These are phyloP conservation scores for Trichoderma arundinaceum DNA, from an alignment of 2,329 filamentous ascomycete species.

Conservation along the genomic window DNA sequence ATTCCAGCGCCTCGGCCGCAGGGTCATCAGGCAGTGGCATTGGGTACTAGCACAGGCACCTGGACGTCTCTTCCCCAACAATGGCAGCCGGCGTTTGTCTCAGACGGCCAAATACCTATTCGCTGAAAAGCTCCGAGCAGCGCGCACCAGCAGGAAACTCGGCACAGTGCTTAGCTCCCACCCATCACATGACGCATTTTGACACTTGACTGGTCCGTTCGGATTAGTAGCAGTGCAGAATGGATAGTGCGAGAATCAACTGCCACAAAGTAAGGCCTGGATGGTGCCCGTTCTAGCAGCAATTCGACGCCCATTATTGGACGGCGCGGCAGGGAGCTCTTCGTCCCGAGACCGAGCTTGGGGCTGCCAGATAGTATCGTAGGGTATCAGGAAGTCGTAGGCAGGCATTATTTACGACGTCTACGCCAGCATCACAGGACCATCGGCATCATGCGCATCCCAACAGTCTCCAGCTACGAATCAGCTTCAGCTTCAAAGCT, in stretches of 20 bases:
- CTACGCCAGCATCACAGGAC: too few species aligned
- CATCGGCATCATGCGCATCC: neutral
- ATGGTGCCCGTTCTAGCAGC: too few species aligned
- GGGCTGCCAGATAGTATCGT: too few species aligned
- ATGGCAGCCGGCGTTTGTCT: slow-evolving; percentile 8
- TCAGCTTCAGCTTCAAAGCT: too few species aligned
- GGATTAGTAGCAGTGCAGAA: neutral
- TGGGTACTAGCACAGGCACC: slow-evolving; percentile 25
- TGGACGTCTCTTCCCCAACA: slow-evolving; percentile 22
- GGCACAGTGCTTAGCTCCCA: slow-evolving; percentile 5
- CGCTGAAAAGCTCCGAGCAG: slow-evolving; percentile 28
- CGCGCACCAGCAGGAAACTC: neutral
- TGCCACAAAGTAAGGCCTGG: too few species aligned
- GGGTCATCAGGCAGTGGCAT: slow-evolving; percentile 10
- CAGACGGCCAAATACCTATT: slow-evolving; percentile 15
- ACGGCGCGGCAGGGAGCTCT: too few species aligned
- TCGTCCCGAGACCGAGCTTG: too few species aligned
- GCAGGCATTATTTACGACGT: too few species aligned
- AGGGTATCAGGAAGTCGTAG: too few species aligned
- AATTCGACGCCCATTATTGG: too few species aligned
- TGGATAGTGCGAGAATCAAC: neutral
- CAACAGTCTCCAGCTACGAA: neutral
- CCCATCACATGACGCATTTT: slow-evolving; percentile 28
- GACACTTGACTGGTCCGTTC: neutral
- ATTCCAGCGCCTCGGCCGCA: neutral